Evolutionary conservation across 495 filamentous ascomycete genomes (phyloP).

Genomic region (Extremus antarcticus): DNA sequence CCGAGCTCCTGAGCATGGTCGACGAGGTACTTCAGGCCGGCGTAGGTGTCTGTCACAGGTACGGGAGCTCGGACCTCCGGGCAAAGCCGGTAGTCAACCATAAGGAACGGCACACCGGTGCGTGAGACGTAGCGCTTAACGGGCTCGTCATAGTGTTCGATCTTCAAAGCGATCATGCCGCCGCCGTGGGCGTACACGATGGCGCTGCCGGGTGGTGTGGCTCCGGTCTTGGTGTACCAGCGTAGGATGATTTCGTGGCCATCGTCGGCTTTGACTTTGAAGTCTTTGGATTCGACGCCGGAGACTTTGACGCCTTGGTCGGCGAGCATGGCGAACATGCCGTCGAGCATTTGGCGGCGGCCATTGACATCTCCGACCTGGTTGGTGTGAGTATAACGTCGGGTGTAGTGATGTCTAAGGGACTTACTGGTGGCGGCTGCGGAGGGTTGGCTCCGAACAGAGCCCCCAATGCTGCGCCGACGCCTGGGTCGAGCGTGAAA

Average conservation of each 20-base stretch:
- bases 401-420: not conserved
- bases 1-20: slow-evolving; percentile 20
- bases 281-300: slow-evolving; percentile 7
- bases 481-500: slow-evolving; percentile 12
- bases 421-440: not conserved
- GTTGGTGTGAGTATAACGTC: not conserved
- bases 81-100: slow-evolving; percentile 26
- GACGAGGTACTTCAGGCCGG: slow-evolving; percentile 21
- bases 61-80: slow-evolving; percentile 21
- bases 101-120: slow-evolving; percentile 27
- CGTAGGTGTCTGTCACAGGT: slow-evolving; percentile 23
- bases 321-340: slow-evolving; percentile 8
- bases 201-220: slow-evolving; percentile 6
- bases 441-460: slow-evolving; percentile 4
- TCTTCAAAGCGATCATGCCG: slow-evolving; percentile 13
- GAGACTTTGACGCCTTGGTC: not conserved
- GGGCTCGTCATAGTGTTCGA: slow-evolving; percentile 4
- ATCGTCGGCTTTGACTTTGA: slow-evolving; percentile 8
- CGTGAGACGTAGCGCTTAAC: slow-evolving; percentile 11
- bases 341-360: slow-evolving; percentile 4
- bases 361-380: slow-evolving; percentile 9
- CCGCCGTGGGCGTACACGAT: slow-evolving; percentile 18
- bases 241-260: slow-evolving; percentile 10
- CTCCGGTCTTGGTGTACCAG: slow-evolving; percentile 15
- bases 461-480: slow-evolving; percentile 3